Percentiles rank a stretch among this genome's conserved stretches.
phyloP scores from a whole-genome alignment of 495 filamentous ascomycete genomes.

The Penicillium canescens region DNA sequence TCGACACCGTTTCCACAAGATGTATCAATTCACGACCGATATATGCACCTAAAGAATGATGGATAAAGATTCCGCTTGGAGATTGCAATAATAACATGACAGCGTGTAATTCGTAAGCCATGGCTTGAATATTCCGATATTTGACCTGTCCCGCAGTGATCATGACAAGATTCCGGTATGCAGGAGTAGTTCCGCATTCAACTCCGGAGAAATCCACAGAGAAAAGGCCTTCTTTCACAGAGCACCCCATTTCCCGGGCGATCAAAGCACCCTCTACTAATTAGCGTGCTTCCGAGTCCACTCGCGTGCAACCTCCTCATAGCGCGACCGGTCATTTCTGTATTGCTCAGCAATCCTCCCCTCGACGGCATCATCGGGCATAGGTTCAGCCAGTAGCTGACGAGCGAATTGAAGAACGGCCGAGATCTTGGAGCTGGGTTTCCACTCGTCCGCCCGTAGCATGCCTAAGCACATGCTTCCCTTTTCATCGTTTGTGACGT shows the following conservation, averaged over 20 bases:
- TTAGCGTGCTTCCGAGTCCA: conserved; percentile 75
- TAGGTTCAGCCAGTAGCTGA: conserved; percentile 78
- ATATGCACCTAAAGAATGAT: too few relatives aligned
- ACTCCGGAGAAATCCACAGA: background rate
- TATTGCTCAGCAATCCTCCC: conserved; percentile 82
- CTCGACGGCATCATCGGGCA: conserved; percentile 95
- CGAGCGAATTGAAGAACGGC: conserved; percentile 80
- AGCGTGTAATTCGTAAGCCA: conserved; percentile 1
- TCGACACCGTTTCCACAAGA: too few relatives aligned
- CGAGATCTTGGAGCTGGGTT: conserved; percentile 77
- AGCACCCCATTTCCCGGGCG: background rate
- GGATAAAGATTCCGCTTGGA: background rate
- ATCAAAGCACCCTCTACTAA: background rate
- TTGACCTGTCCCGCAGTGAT: background rate
- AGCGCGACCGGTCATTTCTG: conserved; percentile 68
- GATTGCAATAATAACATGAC: background rate
- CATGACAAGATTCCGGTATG: background rate
- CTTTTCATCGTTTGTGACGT: conserved; percentile 91
- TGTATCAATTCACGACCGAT: too few relatives aligned
- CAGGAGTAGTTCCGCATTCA: background rate
- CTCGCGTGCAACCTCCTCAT: conserved; percentile 79
- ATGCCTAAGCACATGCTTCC: conserved; percentile 91
- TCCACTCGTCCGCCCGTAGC: conserved; percentile 90
- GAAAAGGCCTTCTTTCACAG: background rate
- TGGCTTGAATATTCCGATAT: background rate